Conservation (phyloP, 2,329 filamentous ascomycete genomes). For the Cladosporium sp. region DNA sequence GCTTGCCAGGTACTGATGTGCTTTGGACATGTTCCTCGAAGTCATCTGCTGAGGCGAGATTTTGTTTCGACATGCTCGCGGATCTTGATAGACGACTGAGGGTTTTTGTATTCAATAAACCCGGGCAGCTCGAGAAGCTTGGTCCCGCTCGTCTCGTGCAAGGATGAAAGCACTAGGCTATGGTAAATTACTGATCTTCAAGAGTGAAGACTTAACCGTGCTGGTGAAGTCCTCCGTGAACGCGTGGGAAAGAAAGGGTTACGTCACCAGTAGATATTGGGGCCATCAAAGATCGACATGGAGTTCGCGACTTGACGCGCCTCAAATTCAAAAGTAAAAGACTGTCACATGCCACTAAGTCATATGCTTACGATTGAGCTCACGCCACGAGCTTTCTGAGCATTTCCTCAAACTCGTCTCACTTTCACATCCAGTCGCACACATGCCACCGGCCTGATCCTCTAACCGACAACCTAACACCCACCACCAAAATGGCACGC, state of each 20-base stretch:
- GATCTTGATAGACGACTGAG: neutral
- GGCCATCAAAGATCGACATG: neutral
- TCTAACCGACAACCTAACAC: neutral
- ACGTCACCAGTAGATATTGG: too few species aligned
- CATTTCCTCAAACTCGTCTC: neutral
- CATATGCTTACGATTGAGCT: neutral
- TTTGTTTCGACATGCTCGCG: slow-evolving; percentile 1
- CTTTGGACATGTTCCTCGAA: slow-evolving; percentile 24
- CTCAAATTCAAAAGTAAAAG: neutral
- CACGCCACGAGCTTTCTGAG: too few species aligned
- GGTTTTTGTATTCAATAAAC: neutral
- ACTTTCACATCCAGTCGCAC: neutral
- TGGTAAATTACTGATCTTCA: neutral
- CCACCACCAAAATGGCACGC: slow-evolving; percentile 12
- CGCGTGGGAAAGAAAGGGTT: neutral
- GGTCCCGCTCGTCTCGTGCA: neutral
- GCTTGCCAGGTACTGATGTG: slow-evolving; percentile 22
- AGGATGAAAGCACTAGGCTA: neutral
- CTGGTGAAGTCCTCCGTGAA: too few species aligned
- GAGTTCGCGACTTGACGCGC: neutral
- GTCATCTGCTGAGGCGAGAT: slow-evolving; percentile 24
- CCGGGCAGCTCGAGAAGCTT: neutral
- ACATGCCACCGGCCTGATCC: neutral
- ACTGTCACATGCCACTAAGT: neutral
- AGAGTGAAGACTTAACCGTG: neutral